These are phyloP conservation scores for Rutstroemia sp. DNA, from an alignment of 2,329 filamentous ascomycete species.

Conservation along the genomic window DNA sequence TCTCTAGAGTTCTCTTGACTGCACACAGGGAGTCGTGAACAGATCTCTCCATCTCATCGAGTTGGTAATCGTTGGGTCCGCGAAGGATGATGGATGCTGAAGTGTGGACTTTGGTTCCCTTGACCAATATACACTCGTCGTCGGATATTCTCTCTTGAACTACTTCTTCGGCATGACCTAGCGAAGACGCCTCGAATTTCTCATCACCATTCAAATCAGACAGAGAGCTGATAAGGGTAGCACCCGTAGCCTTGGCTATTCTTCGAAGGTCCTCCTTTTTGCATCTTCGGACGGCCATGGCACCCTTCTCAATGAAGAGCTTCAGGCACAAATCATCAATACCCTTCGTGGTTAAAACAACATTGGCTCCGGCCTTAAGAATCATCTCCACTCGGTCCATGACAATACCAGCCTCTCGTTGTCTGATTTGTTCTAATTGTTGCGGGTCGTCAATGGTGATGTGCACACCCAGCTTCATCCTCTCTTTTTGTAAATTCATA, in stretches of 20 bases:
- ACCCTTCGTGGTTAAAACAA: slow-evolving; percentile 94
- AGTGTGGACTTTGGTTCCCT: slow-evolving; percentile 89
- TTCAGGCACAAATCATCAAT: slow-evolving; percentile 96
- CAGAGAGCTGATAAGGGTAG: slow-evolving; percentile 83
- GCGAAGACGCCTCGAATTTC: slow-evolving; percentile 82
- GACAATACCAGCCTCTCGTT: slow-evolving; percentile 87
- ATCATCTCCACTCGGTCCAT: slow-evolving; percentile 96
- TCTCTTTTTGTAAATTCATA: slow-evolving; percentile 98
- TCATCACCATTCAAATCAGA: slow-evolving; percentile 98
- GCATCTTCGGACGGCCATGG: slow-evolving; percentile 91
- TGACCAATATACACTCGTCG: slow-evolving; percentile 95
- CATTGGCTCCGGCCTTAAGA: slow-evolving; percentile 92
- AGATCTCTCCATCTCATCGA: slow-evolving; percentile 99
- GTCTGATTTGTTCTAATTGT: slow-evolving; percentile 93
- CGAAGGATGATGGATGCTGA: slow-evolving; percentile 95
- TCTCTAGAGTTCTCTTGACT: slow-evolving; percentile 95
- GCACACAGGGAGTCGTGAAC: slow-evolving; percentile 95
- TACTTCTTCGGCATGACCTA: slow-evolving; percentile 91
- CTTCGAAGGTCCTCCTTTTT: slow-evolving; percentile 97
- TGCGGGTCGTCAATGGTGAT: slow-evolving; percentile 97
- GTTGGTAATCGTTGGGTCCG: slow-evolving; percentile 89
- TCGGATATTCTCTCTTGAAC: slow-evolving; percentile 98
- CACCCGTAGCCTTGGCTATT: slow-evolving; percentile 93
- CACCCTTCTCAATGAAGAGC: slow-evolving; percentile 86
- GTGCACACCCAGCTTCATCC: slow-evolving; percentile 98